These are phyloP conservation scores for Lichtheimia corymbifera DNA, from an alignment of 371 early-diverging fungal genomes.

Conservation along the genomic window DNA sequence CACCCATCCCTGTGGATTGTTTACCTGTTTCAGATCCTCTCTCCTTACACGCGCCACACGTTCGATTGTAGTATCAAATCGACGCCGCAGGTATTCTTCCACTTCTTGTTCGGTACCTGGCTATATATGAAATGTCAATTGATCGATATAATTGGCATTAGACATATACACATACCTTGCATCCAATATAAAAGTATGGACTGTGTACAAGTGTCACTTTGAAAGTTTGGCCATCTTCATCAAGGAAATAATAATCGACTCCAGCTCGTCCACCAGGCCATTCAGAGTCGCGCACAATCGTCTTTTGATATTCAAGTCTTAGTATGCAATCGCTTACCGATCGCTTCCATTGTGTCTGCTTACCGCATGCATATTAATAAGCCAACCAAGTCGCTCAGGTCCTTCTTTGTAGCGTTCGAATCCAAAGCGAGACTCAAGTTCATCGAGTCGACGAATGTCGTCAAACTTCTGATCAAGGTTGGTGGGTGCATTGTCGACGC, in stretches of 20 bases:
- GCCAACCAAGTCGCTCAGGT: slow-evolving; percentile 86
- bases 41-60: slow-evolving; percentile 67
- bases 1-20: not conserved
- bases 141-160: not conserved
- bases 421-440: slow-evolving; percentile 80
- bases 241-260: slow-evolving; percentile 91
- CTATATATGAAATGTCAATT: slow-evolving; percentile 26
- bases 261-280: slow-evolving; percentile 76
- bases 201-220: slow-evolving; percentile 82
- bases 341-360: not conserved
- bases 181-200: slow-evolving; percentile 90
- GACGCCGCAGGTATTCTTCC: slow-evolving; percentile 82
- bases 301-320: slow-evolving; percentile 29
- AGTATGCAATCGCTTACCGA: no score
- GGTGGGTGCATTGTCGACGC: slow-evolving; percentile 7
- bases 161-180: slow-evolving; percentile 56
- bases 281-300: slow-evolving; percentile 60
- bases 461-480: slow-evolving; percentile 45
- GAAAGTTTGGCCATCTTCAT: slow-evolving; percentile 88
- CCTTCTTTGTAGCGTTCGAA: slow-evolving; percentile 82
- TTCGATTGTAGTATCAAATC: slow-evolving; percentile 69
- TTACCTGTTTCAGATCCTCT: slow-evolving; percentile 87
- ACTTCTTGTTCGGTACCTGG: slow-evolving; percentile 79
- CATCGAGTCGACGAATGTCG: slow-evolving; percentile 45
- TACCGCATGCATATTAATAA: slow-evolving; percentile 94